These are phyloP conservation scores for Marsdenia floribunda DNA, from an alignment of 257 asterid genomes.

Conservation along the genomic window DNA sequence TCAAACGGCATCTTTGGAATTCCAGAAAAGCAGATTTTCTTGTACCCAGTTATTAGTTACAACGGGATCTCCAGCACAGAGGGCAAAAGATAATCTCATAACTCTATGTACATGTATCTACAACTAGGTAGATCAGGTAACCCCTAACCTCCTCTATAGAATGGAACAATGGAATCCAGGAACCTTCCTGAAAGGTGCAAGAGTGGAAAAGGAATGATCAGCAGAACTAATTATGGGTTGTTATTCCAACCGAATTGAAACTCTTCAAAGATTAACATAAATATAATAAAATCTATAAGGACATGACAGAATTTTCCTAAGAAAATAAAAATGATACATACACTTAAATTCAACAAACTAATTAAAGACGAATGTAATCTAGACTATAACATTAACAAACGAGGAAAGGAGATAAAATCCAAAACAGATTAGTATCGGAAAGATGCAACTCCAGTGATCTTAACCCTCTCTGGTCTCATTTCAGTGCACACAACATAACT, in stretches of 20 bases:
- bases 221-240: neutral
- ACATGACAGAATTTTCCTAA: too few species aligned
- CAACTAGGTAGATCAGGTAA: constrained; percentile 18
- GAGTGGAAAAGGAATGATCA: neutral
- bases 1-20: constrained; percentile 65
- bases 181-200: constrained; percentile 18
- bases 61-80: constrained; percentile 33
- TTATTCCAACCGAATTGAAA: neutral
- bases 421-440: neutral
- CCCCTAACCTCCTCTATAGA: constrained; percentile 16
- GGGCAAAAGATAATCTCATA: constrained; percentile 51
- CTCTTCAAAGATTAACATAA: neutral
- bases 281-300: neutral
- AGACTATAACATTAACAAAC: neutral
- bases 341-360: neutral
- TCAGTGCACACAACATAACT: neutral
- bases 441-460: neutral
- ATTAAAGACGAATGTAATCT: neutral
- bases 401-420: neutral
- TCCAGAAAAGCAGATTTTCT: constrained; percentile 22
- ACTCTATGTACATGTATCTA: constrained; percentile 41
- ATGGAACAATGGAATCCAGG: constrained; percentile 16
- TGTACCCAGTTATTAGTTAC: constrained; percentile 19
- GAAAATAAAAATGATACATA: neutral
- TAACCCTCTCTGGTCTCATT: neutral